Evolutionary conservation across 2,329 filamentous ascomycete species (phyloP).

Genomic region (Aspergillus unguis): DNA sequence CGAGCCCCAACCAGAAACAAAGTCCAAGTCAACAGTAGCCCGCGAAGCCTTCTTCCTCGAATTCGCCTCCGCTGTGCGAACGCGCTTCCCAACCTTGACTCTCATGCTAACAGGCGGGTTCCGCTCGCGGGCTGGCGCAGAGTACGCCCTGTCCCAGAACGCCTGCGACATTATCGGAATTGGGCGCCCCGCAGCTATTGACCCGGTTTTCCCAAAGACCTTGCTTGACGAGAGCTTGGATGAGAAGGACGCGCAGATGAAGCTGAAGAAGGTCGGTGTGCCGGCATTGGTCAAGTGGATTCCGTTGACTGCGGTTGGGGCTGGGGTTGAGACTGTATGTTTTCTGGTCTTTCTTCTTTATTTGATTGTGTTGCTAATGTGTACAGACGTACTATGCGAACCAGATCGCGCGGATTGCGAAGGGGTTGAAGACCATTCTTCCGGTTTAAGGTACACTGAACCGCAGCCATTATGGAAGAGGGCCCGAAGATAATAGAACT

Average conservation of each 20-base stretch:
- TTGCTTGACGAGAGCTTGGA: slow-evolving; percentile 29
- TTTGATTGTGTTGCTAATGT: slow-evolving; percentile 1
- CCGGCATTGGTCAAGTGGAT: slow-evolving; percentile 25
- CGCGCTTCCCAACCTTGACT: slow-evolving; percentile 43
- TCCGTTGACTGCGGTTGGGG: slow-evolving; percentile 26
- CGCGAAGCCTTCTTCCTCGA: slow-evolving; percentile 68
- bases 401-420: slow-evolving; percentile 30
- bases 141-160: slow-evolving; percentile 45
- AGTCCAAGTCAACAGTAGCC: slow-evolving; percentile 47
- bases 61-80: slow-evolving; percentile 55
- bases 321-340: slow-evolving; percentile 32
- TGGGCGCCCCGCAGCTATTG: slow-evolving; percentile 45
- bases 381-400: slow-evolving; percentile 22
- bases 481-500: no score
- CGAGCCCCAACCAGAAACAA: slow-evolving; percentile 16
- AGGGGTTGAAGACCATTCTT: slow-evolving; percentile 19
- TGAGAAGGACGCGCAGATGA: slow-evolving; percentile 25
- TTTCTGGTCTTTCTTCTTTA: slow-evolving; percentile 1
- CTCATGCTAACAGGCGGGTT: slow-evolving; percentile 64
- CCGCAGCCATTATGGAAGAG: no score
- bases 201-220: slow-evolving; percentile 41
- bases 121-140: slow-evolving; percentile 51
- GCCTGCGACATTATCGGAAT: slow-evolving; percentile 52
- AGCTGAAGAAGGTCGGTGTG: slow-evolving; percentile 23
- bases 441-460: slow-evolving; percentile 4